phyloP scores from a whole-genome alignment of 805 yeast genomes.

The Candida ascalaphidarum region DNA sequence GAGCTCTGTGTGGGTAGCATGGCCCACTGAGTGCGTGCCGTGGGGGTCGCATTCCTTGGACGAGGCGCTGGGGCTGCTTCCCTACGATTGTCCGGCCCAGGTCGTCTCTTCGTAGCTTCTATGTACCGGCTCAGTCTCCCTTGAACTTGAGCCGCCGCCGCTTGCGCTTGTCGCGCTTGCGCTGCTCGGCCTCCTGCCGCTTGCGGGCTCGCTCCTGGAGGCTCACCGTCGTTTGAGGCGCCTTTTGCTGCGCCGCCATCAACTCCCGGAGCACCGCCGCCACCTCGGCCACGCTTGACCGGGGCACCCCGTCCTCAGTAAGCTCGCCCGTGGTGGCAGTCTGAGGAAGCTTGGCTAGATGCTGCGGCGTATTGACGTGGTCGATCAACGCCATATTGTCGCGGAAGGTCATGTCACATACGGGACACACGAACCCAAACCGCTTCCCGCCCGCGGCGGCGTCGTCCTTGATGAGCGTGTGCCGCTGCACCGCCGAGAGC shows the following conservation, averaged over 20 bases:
- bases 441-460: slow-evolving; percentile 36
- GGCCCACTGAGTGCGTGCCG: too few relatives aligned
- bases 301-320: too few relatives aligned
- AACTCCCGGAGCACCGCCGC: slow-evolving; percentile 2
- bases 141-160: slow-evolving; percentile 13
- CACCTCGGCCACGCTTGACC: slow-evolving; percentile 33
- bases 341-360: slow-evolving; percentile 25
- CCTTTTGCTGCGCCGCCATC: slow-evolving; percentile 1
- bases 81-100: too few relatives aligned
- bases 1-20: too few relatives aligned
- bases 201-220: slow-evolving; percentile 32
- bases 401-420: slow-evolving; percentile 72
- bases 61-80: too few relatives aligned
- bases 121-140: slow-evolving; percentile 7
- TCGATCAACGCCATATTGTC: slow-evolving; percentile 78
- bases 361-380: slow-evolving; percentile 75
- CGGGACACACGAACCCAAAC: slow-evolving; percentile 79
- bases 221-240: slow-evolving; percentile 6
- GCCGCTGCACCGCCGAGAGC: slow-evolving; percentile 23
- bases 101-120: too few relatives aligned
- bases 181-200: slow-evolving; percentile 29
- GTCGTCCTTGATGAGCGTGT: slow-evolving; percentile 19
- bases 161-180: slow-evolving; percentile 18
- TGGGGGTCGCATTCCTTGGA: too few relatives aligned
- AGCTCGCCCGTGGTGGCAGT: too few relatives aligned